Percentiles rank a stretch among this genome's conserved stretches.
Evolutionary conservation across 441 rosid genomes (phyloP).

Genomic region (Populus hybrid): DNA sequence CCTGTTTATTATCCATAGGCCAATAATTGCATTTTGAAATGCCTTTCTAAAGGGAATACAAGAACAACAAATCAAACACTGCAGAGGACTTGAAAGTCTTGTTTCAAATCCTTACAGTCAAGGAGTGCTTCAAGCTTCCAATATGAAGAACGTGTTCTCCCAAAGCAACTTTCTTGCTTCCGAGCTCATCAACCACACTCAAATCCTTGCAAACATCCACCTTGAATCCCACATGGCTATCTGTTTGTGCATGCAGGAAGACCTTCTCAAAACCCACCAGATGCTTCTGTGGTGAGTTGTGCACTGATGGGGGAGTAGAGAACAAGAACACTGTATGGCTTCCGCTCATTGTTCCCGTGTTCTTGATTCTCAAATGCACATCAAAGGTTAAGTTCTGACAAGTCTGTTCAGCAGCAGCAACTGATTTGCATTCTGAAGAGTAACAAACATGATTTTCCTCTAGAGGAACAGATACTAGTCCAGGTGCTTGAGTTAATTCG

Average conservation of each 20-base stretch:
- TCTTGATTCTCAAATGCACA: conserved; percentile 46
- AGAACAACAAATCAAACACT: background rate
- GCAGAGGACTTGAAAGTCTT: conserved; percentile 14
- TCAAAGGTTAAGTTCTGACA: conserved; percentile 45
- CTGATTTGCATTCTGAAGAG: conserved; percentile 55
- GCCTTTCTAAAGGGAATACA: background rate
- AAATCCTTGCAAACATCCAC: conserved; percentile 76
- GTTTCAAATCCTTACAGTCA: conserved; percentile 54
- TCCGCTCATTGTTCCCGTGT: conserved; percentile 47
- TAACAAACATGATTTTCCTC: conserved; percentile 54
- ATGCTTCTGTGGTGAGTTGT: conserved; percentile 69
- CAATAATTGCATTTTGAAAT: conserved; percentile 3
- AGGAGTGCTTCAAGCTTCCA: conserved; percentile 61
- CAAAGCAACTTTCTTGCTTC: conserved; percentile 58
- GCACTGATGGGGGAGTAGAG: conserved; percentile 68
- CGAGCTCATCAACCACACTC: conserved; percentile 71
- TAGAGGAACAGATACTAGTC: conserved; percentile 35
- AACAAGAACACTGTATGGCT: conserved; percentile 76
- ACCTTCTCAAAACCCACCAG: conserved; percentile 75
- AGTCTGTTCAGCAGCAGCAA: conserved; percentile 38
- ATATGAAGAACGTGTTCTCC: conserved; percentile 76
- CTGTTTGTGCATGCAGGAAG: conserved; percentile 32
- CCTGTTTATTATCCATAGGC: conserved; percentile 6
- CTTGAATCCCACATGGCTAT: conserved; percentile 45
- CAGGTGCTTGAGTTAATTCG: conserved; percentile 45